phyloP scores from a whole-genome alignment of 2,329 filamentous ascomycete genomes.

The Alternaria tenuissima region DNA sequence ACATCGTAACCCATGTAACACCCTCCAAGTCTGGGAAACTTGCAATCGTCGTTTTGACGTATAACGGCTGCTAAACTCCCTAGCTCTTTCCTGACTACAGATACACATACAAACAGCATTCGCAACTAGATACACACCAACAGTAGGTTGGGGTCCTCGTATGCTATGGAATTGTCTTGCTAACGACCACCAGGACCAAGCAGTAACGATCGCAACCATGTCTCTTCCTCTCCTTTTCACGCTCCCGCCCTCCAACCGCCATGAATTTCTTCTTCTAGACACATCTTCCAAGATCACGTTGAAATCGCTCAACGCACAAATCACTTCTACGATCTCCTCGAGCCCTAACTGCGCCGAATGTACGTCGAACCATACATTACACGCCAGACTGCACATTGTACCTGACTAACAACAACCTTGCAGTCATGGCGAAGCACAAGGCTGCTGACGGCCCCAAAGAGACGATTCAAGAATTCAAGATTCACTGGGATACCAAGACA shows the following conservation, averaged over 20 bases:
- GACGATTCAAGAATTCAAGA: slow-evolving; percentile 39
- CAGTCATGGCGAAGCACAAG: slow-evolving; percentile 47
- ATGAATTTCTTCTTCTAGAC: slow-evolving; percentile 45
- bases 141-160: neutral
- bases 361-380: slow-evolving; percentile 9
- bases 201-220: slow-evolving; percentile 18
- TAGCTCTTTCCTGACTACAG: neutral
- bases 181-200: neutral
- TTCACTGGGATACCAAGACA: slow-evolving; percentile 42
- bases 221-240: slow-evolving; percentile 47
- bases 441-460: slow-evolving; percentile 25
- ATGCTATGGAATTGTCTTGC: neutral
- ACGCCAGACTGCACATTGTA: neutral
- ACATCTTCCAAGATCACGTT: slow-evolving; percentile 28
- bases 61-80: neutral
- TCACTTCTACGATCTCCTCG: slow-evolving; percentile 31
- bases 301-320: slow-evolving; percentile 45
- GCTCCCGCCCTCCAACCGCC: slow-evolving; percentile 42
- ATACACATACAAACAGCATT: too few relatives aligned
- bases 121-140: neutral
- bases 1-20: slow-evolving; percentile 8
- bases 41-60: neutral
- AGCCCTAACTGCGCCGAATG: slow-evolving; percentile 46
- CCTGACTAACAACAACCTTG: neutral
- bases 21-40: slow-evolving; percentile 7